phyloP scores from a whole-genome alignment of 257 asterid species.

The Penstemon davidsonii region DNA sequence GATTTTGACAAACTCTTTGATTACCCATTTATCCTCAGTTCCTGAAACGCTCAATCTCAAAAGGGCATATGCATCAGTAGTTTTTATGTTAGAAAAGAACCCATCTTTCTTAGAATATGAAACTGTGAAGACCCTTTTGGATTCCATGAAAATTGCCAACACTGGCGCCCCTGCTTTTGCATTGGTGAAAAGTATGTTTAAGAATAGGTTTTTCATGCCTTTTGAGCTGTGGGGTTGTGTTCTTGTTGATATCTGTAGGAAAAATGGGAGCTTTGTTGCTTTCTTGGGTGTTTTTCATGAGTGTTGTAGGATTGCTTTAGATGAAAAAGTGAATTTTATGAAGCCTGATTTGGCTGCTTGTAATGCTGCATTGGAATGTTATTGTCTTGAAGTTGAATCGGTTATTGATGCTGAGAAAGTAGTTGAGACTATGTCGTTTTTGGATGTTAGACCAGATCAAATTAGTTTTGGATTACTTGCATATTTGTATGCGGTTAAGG shows the following conservation, averaged over 20 bases:
- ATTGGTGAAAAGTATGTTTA: constrained; percentile 74
- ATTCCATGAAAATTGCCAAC: constrained; percentile 61
- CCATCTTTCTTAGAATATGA: constrained; percentile 61
- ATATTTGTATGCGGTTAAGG: constrained; percentile 77
- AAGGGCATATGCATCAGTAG: constrained; percentile 78
- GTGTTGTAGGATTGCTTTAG: constrained; percentile 67
- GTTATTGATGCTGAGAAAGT: constrained; percentile 73
- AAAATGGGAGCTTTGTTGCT: constrained; percentile 61
- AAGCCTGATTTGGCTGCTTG: constrained; percentile 78
- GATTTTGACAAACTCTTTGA: constrained; percentile 67
- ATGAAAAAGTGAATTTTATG: constrained; percentile 68
- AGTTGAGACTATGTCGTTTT: constrained; percentile 67
- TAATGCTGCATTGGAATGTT: constrained; percentile 82
- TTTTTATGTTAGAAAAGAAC: constrained; percentile 69
- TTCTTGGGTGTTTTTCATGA: constrained; percentile 68
- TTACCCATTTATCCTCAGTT: constrained; percentile 59
- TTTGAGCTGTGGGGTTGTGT: constrained; percentile 72
- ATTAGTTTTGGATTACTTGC: constrained; percentile 72
- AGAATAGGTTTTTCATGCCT: constrained; percentile 81
- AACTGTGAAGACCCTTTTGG: constrained; percentile 56
- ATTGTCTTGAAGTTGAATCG: constrained; percentile 67
- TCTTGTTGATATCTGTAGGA: constrained; percentile 63
- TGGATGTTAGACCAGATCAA: constrained; percentile 79
- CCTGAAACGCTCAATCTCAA: constrained; percentile 69
- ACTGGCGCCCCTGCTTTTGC: constrained; percentile 85